Evolutionary conservation across 306 rosid species (phyloP).

Genomic region (Medicago truncatula): MtrunA17r5.0-ANR NC_053048.1:55450501-55451000

Average conservation of each 20-base stretch:
- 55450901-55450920: conserved; percentile 44
- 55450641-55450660: not conserved
- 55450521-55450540: not conserved
- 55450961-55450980: conserved; percentile 53
- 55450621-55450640: not conserved
- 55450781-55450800: conserved; percentile 49
- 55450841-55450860: conserved; percentile 62
- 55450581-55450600: not conserved
- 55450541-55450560: not conserved
- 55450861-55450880: conserved; percentile 48
- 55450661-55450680: not conserved
- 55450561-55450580: not conserved
- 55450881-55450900: conserved; percentile 45
- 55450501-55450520: too few species aligned
- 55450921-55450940: conserved; percentile 52
- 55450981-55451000: conserved; percentile 57
- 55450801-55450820: conserved; percentile 64
- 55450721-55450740: not conserved
- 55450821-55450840: conserved; percentile 66
- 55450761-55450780: conserved; percentile 54
- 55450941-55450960: conserved; percentile 44
- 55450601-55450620: too few species aligned
- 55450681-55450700: not conserved
- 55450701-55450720: not conserved
- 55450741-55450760: conserved; percentile 39